Percentiles rank a stretch among this genome's conserved stretches.
Conservation (phyloP, 768 basidiomycete genomes). For the Paxillus involutus region DNA sequence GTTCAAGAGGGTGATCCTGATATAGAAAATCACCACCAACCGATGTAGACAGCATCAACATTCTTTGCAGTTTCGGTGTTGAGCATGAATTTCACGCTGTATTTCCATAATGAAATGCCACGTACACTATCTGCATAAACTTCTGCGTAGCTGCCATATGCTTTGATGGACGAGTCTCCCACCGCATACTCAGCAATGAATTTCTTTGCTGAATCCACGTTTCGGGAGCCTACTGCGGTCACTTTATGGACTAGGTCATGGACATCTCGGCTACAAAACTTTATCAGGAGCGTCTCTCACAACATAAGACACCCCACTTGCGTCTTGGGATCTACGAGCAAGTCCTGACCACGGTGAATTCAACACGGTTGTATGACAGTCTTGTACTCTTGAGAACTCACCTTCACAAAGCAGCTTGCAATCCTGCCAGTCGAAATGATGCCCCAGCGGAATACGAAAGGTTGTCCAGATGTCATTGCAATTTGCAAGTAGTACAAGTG, state of each 20-base stretch:
- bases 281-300: not conserved
- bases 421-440: constrained; percentile 84
- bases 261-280: constrained; percentile 52
- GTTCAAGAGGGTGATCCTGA: not conserved
- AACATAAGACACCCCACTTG: constrained; percentile 26
- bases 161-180: constrained; percentile 55
- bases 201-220: constrained; percentile 60
- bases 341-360: constrained; percentile 50
- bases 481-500: not conserved
- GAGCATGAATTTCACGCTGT: not conserved
- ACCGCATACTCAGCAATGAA: constrained; percentile 60
- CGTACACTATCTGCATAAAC: constrained; percentile 69
- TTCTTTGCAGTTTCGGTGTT: constrained; percentile 38
- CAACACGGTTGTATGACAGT: not conserved
- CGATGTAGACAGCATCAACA: constrained; percentile 79
- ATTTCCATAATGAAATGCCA: constrained; percentile 2
- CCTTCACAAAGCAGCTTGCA: constrained; percentile 66
- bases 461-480: constrained; percentile 26
- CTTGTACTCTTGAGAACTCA: constrained; percentile 24
- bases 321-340: constrained; percentile 75
- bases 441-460: constrained; percentile 70
- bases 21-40: constrained; percentile 28
- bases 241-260: constrained; percentile 68
- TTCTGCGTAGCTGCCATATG: constrained; percentile 72
- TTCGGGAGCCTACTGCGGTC: constrained; percentile 77